Base-by-base conservation (phyloP, 345 rosid genomes). In the Acer campestre region DNA sequence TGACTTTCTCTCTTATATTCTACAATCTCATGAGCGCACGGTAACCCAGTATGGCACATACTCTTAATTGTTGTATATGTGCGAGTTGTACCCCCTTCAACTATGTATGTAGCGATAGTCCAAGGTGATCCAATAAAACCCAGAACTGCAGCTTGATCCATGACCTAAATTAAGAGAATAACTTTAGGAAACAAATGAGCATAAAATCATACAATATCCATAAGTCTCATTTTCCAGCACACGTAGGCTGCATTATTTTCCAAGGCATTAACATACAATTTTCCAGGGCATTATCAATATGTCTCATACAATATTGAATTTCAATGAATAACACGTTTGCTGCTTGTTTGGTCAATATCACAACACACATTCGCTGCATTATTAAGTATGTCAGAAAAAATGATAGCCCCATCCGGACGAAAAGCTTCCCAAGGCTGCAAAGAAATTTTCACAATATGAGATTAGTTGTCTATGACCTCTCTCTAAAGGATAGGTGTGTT, bases 361-460 rank as follows among this genome's bases (percentile, higher is more conserved):
- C 31, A 29, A 29, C 31, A 29, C 31, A 29, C 31, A 3, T 2
- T 29, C 31, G 3, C 3, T 29, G 3, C 31, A 29, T 29, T 29
- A 29, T 29, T 95, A 81, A 95, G 97, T 65, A 93, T 93, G 86
- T 95, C 94, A 0, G 97, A 95, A 91, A 95, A 95, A 77, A 95
- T 89, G 76, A 95, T 95, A 66, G 91, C 98, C 61, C 97, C 97
- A 59, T 92, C 98, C 8, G 94, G 99, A 78, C 22, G 89, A 74
- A 95, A 95, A 6, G 99, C 96, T 86, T 89, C 86, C 99, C 98
- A 92, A 59, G 98, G 97, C 90, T 91, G 99, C 85, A 95, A 90
- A 64, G 97, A 92, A 86, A 95, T 93, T 87, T 93, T 89, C 72
- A 93, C 97, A 63, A 93, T 89, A n/a, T n/a, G n/a, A n/a, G n/a